Evolutionary conservation across 805 yeast genomes (phyloP), one percentile per base, ranked within the genome.

Genomic region (Ogataea methylovora): DNA sequence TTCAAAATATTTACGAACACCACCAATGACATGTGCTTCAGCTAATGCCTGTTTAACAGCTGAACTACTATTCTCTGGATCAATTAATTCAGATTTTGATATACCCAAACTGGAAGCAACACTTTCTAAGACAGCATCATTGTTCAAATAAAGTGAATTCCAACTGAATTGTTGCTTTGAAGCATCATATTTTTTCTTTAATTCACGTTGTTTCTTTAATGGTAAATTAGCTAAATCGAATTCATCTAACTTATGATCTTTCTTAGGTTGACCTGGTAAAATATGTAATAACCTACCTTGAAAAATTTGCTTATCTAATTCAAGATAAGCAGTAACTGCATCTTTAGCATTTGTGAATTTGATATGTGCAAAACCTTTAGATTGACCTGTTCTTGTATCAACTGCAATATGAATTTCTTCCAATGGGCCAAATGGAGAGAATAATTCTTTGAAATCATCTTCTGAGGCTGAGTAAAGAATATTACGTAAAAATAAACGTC

Each of bases 31-130:
- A 51, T 87, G 92, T 2, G 97, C 94, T 62, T 92, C 98, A 0
- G 98, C 97, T 42, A 92, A 70, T 0, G 98, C 97, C 59, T 88
- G 97, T 54, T 88, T 85, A 11, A 92, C 97, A 1, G 95, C 97
- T 34, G 95, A 82, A 39, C 70, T 78, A 7, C 94, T 71, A 43
- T 79, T 84, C 46, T 85, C 83, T 1, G 96, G 90, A 56, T 92
- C 94, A 40, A 92, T 73, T 50, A 92, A 69, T 37, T 86, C 85
- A 7, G 92, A 69, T 57, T 90, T 92, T 19, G 77, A 55, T 32
- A 92, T 66, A 7, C 97, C 97, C 59, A 92, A 60, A 48, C 82
- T 81, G 7, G 73, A 55, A 2, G 97, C 96, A 28, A 87, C 92
- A 35, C 92, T 80, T 32, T 86, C 90, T 58, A 92, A 65, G 10